Evolutionary conservation across 768 basidiomycete genomes (phyloP), one percentile per base, ranked within the genome.

Genomic region (Calocybe gangraenosa): DNA sequence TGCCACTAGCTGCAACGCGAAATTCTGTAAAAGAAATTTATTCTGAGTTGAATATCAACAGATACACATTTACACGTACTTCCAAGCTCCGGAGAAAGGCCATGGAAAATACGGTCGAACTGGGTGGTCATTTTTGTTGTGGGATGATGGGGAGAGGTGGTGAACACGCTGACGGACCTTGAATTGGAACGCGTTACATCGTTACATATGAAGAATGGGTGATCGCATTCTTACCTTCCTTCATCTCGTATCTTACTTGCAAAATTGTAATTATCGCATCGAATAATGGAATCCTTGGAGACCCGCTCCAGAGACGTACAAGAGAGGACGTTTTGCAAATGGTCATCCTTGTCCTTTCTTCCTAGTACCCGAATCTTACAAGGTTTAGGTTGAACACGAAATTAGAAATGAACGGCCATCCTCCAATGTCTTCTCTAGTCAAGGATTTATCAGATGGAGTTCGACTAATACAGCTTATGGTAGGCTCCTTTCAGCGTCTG

Each of bases 391-490:
- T 98, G 48, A 99, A 98, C 58, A 91, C 93, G 7, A 94, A 95
- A 62, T 78, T 99, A 22, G 93, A 97, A 60, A 71, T 79, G 3
- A 76, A 87, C 52, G 86, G 84, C 48, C 80, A 93, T 58, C 86
- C 87, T 5, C 79, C 91, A 10, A 94, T 99, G 90, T 74, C 73
- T 8, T 92, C 93, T 40, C 77, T 99, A 5, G 86, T 92, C 20
- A 75, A 78, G 44, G 96, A 98, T 71, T 80, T 98, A 42, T 91
- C 87, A 4, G 94, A 97, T 68, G 96, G 96, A 25, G 93, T 96
- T 15, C 82, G 89, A 50, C 76, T 99, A 33, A 96, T 98, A 51
- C 94, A 97, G 61, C 76, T 99, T 25, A 92, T 91, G 87, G 93
- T 91, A 49, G 52, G 71, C 58, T 36, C 14, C 32, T 37, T 40